Base-by-base conservation (phyloP, 169 alveolate genomes). In the Plasmodium cynomolgi region DNA sequence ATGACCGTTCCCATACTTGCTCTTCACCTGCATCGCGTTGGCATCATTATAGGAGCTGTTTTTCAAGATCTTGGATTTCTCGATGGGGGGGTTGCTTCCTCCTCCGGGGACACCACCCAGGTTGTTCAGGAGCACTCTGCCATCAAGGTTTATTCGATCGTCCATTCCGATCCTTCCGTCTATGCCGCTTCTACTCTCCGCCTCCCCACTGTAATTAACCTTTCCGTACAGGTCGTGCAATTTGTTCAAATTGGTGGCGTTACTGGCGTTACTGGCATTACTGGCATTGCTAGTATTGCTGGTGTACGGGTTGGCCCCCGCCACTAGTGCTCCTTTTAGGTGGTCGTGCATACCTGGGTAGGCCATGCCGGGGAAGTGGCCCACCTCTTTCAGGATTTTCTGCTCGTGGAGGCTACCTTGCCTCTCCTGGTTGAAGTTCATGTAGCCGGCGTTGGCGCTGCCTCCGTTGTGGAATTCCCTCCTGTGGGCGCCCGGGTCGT, bases 11-110 rank as follows among this genome's bases (percentile, higher is more conserved):
- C 3, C 20, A 20, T 34, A 9, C 26, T 84, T 84, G 34, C 33
- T 44, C 79, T 72, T 84, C 23, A 44, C 29, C 50, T 33, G 84
- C 34, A 26, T 47, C 23, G 83, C 71, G 39, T 71, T 84, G 17
- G 3, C 26, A 11, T 82, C 90, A 23, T 82, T 82, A 17, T 82
- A 82, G n/a, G 90, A 82, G 15, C 54, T 82, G 41, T 82, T 82
- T 58, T 82, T 82, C 44, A 47, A 33, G 1, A 82, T 29, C 71
- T 41, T 82, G 11, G 11, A 26, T 39, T 82, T 82, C 11, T 82
- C 90, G 41, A 84, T 17, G 26, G 34, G 31, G 44, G 47, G 75
- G 34, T 4, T 15, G 56, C 56, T 80, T 39, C 50, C 58, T 9
- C 37, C 73, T 11, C 68, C 31, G 4, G 72, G 37, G 34, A 26